Conservation (phyloP, 2,329 filamentous ascomycete genomes). For the Aureobasidium leucospermi region DNA sequence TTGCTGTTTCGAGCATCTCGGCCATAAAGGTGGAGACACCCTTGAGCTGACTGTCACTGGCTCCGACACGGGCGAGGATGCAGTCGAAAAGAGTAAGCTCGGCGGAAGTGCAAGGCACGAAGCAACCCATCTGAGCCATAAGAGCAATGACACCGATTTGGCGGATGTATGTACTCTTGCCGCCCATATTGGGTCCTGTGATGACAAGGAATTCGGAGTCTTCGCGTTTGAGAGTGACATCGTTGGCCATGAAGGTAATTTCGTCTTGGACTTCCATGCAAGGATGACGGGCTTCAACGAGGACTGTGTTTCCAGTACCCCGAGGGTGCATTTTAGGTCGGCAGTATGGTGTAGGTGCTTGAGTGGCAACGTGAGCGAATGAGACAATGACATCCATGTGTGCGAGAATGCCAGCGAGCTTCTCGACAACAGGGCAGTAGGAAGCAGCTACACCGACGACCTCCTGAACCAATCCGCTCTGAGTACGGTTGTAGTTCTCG, state of each 20-base stretch:
- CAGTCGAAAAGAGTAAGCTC: constrained; percentile 95
- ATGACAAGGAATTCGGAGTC: constrained; percentile 90
- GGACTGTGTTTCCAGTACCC: constrained; percentile 76
- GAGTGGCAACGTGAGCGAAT: constrained; percentile 86
- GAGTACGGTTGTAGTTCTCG: constrained; percentile 89
- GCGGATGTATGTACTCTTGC: constrained; percentile 96
- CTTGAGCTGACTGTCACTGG: constrained; percentile 93
- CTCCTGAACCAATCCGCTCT: constrained; percentile 82
- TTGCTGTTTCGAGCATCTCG: constrained; percentile 97
- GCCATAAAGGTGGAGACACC: constrained; percentile 99
- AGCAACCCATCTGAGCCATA: constrained; percentile 95
- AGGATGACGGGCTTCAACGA: constrained; percentile 91
- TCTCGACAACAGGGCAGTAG: constrained; percentile 87
- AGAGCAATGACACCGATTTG: constrained; percentile 95
- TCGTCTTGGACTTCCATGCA: constrained; percentile 99
- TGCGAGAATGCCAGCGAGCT: constrained; percentile 77
- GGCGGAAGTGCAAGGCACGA: constrained; percentile 84
- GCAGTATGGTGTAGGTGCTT: constrained; percentile 86
- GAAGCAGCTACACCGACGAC: constrained; percentile 90
- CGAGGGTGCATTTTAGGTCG: constrained; percentile 84
- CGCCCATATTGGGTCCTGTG: constrained; percentile 97
- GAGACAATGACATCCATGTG: constrained; percentile 94
- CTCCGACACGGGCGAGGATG: constrained; percentile 90
- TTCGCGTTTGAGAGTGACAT: constrained; percentile 72
- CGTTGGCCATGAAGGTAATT: constrained; percentile 96